Evolutionary conservation across 83 land plant genomes (phyloP).

Genomic region (Picea engelmannii): DNA sequence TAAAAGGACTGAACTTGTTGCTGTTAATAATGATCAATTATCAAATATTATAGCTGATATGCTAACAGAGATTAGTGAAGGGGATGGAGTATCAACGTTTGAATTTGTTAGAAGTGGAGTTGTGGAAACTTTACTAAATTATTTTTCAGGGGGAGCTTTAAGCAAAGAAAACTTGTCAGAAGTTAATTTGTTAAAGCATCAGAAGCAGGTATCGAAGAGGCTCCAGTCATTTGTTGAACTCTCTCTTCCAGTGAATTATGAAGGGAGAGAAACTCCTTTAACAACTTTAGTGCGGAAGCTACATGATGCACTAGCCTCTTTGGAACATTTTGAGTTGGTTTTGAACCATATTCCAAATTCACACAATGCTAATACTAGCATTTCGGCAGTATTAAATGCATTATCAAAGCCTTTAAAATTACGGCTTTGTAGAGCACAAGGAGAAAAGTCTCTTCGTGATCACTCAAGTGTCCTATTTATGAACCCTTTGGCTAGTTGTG

Average conservation of each 20-base stretch:
- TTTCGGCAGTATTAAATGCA: conserved; percentile 45
- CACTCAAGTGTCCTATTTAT: conserved; percentile 41
- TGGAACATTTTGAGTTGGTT: conserved; percentile 50
- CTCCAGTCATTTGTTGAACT: conserved; percentile 37
- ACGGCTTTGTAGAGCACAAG: conserved; percentile 44
- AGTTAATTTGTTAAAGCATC: conserved; percentile 8
- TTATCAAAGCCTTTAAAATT: conserved; percentile 51
- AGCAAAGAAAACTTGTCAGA: conserved; percentile 24
- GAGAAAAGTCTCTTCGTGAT: conserved; percentile 43
- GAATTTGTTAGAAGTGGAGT: conserved; percentile 58
- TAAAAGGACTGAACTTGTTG: conserved; percentile 28
- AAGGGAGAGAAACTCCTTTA: conserved; percentile 33
- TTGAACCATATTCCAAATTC: conserved; percentile 38
- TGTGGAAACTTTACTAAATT: conserved; percentile 39
- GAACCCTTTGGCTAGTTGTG: conserved; percentile 38
- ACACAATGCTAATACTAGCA: conserved; percentile 27
- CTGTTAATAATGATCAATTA: conserved; percentile 31
- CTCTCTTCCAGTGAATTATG: conserved; percentile 17
- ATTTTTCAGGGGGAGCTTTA: conserved; percentile 29
- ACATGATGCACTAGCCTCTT: conserved; percentile 50
- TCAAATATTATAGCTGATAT: conserved; percentile 27
- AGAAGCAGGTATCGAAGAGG: conserved; percentile 30
- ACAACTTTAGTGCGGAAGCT: conserved; percentile 43
- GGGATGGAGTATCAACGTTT: conserved; percentile 53
- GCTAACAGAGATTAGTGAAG: conserved; percentile 44